Percentiles rank a stretch among this genome's conserved stretches.
Evolutionary conservation across 1,139 yeast genomes (phyloP).

Genomic region (Hyphopichia wangnamkhiaoensis): DNA sequence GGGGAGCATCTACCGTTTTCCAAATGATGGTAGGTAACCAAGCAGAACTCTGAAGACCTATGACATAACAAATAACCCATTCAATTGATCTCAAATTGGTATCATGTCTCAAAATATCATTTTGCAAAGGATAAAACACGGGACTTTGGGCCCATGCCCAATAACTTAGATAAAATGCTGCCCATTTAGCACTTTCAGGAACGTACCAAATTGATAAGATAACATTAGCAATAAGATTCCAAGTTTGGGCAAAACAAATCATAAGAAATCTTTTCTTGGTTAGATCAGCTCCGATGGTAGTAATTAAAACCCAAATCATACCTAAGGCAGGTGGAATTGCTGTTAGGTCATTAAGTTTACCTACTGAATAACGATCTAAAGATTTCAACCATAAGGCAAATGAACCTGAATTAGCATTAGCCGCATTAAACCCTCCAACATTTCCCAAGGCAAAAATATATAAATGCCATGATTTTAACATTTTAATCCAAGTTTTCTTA

Average conservation of each 20-base stretch:
- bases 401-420: conserved; percentile 43
- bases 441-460: conserved; percentile 37
- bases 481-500: conserved; percentile 35
- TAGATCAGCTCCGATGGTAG: conserved; percentile 39
- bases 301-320: conserved; percentile 39
- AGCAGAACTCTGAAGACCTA: conserved; percentile 30
- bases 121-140: conserved; percentile 37
- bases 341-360: conserved; percentile 35
- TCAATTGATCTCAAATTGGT: conserved; percentile 34
- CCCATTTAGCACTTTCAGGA: conserved; percentile 22
- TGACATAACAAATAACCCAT: conserved; percentile 28
- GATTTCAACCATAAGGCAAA: conserved; percentile 47
- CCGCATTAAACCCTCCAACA: conserved; percentile 49
- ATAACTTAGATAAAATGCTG: conserved; percentile 20
- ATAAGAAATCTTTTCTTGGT: conserved; percentile 49
- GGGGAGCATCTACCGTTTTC: conserved; percentile 51
- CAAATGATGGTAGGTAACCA: conserved; percentile 13
- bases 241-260: conserved; percentile 41
- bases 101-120: conserved; percentile 39
- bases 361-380: conserved; percentile 31
- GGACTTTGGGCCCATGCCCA: conserved; percentile 34
- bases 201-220: conserved; percentile 22
- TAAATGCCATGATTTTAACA: conserved; percentile 45
- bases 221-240: conserved; percentile 19
- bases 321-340: conserved; percentile 52